Evolutionary conservation across 1,139 yeast species (phyloP).

Genomic region (Blastobotrys apis): DNA sequence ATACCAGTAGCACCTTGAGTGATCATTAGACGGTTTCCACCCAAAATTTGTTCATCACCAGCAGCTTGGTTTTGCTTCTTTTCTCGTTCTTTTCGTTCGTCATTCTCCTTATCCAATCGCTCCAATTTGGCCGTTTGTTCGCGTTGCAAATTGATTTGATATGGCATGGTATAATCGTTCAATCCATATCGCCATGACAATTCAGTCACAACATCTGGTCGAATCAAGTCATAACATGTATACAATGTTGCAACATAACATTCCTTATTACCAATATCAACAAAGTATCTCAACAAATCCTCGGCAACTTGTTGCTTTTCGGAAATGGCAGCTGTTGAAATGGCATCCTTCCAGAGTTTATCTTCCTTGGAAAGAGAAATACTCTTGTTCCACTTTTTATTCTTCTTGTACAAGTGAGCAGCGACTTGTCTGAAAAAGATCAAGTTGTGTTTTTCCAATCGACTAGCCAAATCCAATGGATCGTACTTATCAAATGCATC

Average conservation of each 20-base stretch:
- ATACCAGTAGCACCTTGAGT: constrained; percentile 34
- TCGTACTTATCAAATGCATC: constrained; percentile 90
- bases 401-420: constrained; percentile 88
- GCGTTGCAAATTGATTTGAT: constrained; percentile 70
- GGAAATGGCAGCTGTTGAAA: constrained; percentile 86
- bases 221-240: constrained; percentile 75
- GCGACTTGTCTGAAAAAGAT: constrained; percentile 95
- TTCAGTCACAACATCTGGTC: constrained; percentile 81
- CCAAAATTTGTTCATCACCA: constrained; percentile 38
- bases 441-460: constrained; percentile 86
- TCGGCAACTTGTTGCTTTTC: constrained; percentile 77
- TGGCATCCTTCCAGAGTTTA: constrained; percentile 91
- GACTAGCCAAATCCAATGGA: constrained; percentile 84
- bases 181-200: constrained; percentile 86
- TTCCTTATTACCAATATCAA: constrained; percentile 95
- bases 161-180: constrained; percentile 82
- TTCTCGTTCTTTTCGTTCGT: constrained; percentile 62
- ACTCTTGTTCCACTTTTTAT: constrained; percentile 89
- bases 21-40: constrained; percentile 32
- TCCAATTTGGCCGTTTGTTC: constrained; percentile 69
- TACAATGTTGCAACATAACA: constrained; percentile 89
- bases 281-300: constrained; percentile 85
- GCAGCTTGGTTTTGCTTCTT: constrained; percentile 50
- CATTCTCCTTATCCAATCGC: constrained; percentile 65
- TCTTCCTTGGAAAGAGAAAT: constrained; percentile 85